Conservation (phyloP, 495 filamentous ascomycete species). For the Staphylotrichum longicolle region DNA sequence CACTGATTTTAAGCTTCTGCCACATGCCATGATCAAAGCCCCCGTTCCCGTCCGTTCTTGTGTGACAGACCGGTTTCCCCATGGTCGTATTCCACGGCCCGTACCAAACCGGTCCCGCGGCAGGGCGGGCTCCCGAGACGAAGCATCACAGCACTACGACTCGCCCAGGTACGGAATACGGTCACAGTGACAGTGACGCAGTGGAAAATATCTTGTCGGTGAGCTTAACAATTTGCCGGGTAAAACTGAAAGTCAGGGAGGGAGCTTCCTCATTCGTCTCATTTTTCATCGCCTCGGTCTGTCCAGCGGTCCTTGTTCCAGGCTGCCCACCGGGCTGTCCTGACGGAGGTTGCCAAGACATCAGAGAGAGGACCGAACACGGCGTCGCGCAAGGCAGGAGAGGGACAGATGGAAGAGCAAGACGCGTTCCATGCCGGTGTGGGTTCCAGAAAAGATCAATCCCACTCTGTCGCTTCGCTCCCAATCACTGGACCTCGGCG, state of each 20-base stretch:
- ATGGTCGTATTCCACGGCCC: not conserved
- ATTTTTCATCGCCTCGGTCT: too few relatives aligned
- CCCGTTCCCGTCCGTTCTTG: not conserved
- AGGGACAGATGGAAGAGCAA: too few relatives aligned
- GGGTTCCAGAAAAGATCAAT: too few relatives aligned
- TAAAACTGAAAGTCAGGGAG: not conserved
- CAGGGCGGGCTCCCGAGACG: not conserved
- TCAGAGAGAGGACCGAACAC: not conserved
- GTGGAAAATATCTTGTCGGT: not conserved
- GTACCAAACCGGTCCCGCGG: not conserved
- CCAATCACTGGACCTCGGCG: too few relatives aligned
- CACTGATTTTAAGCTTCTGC: slow-evolving; percentile 7
- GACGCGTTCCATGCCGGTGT: too few relatives aligned
- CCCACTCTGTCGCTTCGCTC: too few relatives aligned
- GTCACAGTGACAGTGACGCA: not conserved
- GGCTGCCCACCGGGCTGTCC: not conserved
- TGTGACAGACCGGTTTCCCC: not conserved
- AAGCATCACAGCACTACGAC: not conserved
- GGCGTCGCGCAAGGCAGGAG: too few relatives aligned
- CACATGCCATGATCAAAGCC: not conserved
- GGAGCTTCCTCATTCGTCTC: slow-evolving; percentile 10
- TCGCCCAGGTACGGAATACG: not conserved
- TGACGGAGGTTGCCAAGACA: not conserved
- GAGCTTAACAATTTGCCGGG: slow-evolving; percentile 11
- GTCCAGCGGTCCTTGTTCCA: too few relatives aligned